Percentiles rank a stretch among this genome's conserved stretches.
phyloP scores from a whole-genome alignment of 768 basidiomycete genomes.

The Lentinula edodes region DNA sequence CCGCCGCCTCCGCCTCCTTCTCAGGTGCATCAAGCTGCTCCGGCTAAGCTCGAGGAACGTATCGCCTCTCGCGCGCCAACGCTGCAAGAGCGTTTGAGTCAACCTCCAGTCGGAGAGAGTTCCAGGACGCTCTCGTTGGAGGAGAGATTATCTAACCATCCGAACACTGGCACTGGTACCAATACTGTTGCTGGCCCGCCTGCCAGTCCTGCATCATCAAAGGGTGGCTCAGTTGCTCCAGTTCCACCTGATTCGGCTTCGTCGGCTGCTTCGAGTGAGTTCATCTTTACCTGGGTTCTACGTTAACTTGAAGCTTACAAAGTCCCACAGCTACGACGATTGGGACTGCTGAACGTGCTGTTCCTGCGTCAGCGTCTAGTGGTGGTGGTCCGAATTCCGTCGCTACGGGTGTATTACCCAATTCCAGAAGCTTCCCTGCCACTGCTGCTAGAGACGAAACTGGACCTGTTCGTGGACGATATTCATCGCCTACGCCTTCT shows the following conservation, averaged over 20 bases:
- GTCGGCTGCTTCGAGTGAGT: neutral
- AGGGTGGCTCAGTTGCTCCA: neutral
- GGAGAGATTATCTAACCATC: neutral
- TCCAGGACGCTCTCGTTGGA: neutral
- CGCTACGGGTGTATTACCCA: neutral
- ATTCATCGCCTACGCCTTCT: neutral
- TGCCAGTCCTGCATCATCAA: neutral
- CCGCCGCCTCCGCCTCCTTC: neutral
- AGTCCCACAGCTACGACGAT: neutral
- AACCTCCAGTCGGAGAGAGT: neutral
- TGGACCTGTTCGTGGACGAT: neutral
- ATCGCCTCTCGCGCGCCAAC: neutral
- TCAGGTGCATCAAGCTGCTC: neutral
- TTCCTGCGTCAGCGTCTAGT: neutral
- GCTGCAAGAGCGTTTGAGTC: constrained; percentile 4
- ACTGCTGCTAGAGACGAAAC: neutral
- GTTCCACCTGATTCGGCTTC: neutral
- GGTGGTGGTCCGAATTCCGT: neutral
- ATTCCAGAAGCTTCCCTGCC: neutral
- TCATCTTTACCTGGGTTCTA: neutral
- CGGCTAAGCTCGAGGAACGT: neutral
- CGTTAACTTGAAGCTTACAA: neutral
- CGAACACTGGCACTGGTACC: neutral
- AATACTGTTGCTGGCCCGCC: neutral
- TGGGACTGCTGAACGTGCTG: neutral